Percentiles rank a stretch among this genome's conserved stretches.
These are phyloP conservation scores for Cantharellus cinnabarinus DNA, from an alignment of 768 basidiomycete species.

Conservation along the genomic window DNA sequence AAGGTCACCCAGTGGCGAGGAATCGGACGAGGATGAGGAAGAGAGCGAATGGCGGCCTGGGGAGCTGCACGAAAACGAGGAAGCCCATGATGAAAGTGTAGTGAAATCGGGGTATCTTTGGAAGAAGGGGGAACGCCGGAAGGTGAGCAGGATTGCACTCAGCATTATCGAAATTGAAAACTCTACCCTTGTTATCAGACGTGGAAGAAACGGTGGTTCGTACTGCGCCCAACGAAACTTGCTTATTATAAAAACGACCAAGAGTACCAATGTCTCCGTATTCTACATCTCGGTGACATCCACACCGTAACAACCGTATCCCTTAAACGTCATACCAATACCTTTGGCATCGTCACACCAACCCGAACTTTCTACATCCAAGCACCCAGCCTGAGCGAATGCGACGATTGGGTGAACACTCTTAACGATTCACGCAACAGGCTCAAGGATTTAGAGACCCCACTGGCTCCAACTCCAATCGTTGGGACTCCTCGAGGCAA, in stretches of 20 bases:
- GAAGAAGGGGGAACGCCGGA: slow-evolving; percentile 95
- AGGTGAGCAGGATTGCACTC: slow-evolving; percentile 32
- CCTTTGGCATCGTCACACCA: slow-evolving; percentile 83
- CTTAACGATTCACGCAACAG: slow-evolving; percentile 58
- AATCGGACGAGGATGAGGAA: slow-evolving; percentile 44
- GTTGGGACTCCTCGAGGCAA: background rate
- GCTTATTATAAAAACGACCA: slow-evolving; percentile 93
- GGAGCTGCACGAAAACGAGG: slow-evolving; percentile 24
- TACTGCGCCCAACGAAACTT: slow-evolving; percentile 74
- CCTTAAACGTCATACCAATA: slow-evolving; percentile 74
- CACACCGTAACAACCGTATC: slow-evolving; percentile 76
- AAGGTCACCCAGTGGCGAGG: slow-evolving; percentile 39
- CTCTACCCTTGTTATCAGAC: slow-evolving; percentile 30
- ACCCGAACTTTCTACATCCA: slow-evolving; percentile 81
- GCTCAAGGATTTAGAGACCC: slow-evolving; percentile 18
- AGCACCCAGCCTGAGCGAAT: slow-evolving; percentile 49
- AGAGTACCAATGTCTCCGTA: slow-evolving; percentile 79
- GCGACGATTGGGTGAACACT: slow-evolving; percentile 63
- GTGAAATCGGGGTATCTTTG: slow-evolving; percentile 85
- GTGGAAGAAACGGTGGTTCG: slow-evolving; percentile 99
- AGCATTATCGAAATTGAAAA: background rate
- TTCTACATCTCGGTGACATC: slow-evolving; percentile 71
- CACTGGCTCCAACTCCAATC: background rate
- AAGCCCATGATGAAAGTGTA: slow-evolving; percentile 21
- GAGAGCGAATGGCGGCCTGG: slow-evolving; percentile 32